Evolutionary conservation across 129 eudicot genomes (phyloP).

Genomic region (Smallanthus sonchifolius): DNA sequence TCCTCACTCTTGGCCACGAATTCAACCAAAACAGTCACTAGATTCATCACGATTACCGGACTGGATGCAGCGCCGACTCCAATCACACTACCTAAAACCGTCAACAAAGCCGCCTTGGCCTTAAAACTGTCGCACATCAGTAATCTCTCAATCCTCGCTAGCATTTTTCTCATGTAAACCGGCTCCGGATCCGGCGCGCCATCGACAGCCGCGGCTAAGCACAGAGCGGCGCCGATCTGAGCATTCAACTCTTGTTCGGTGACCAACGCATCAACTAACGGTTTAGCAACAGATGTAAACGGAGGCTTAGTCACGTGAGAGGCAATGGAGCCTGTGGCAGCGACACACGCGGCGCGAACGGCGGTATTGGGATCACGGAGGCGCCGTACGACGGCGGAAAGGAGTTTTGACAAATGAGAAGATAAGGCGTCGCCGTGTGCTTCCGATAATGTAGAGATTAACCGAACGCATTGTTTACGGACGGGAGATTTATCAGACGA

Average conservation of each 20-base stretch:
- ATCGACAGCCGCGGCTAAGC: conserved; percentile 69
- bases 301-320: conserved; percentile 50
- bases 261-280: conserved; percentile 61
- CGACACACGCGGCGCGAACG: conserved; percentile 66
- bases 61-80: conserved; percentile 49
- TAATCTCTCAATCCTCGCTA: conserved; percentile 66
- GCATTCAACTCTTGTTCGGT: conserved; percentile 74
- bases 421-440: conserved; percentile 58
- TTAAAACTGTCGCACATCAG: conserved; percentile 62
- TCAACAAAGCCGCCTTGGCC: conserved; percentile 71
- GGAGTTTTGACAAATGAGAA: conserved; percentile 59
- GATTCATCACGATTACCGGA: conserved; percentile 37
- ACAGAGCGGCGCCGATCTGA: conserved; percentile 74
- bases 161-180: conserved; percentile 39
- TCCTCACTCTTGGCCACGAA: conserved; percentile 66
- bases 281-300: conserved; percentile 48
- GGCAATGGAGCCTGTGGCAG: conserved; percentile 55
- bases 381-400: conserved; percentile 63
- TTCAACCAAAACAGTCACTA: conserved; percentile 56
- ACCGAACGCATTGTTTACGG: conserved; percentile 55
- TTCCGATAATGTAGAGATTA: conserved; percentile 55
- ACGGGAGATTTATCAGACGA: conserved; percentile 69
- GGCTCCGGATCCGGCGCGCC: conserved; percentile 60
- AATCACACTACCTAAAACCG: conserved; percentile 59
- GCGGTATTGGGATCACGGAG: conserved; percentile 72